Evolutionary conservation across 2,329 filamentous ascomycete species (phyloP).

Genomic region (Fusarium sp.): DNA sequence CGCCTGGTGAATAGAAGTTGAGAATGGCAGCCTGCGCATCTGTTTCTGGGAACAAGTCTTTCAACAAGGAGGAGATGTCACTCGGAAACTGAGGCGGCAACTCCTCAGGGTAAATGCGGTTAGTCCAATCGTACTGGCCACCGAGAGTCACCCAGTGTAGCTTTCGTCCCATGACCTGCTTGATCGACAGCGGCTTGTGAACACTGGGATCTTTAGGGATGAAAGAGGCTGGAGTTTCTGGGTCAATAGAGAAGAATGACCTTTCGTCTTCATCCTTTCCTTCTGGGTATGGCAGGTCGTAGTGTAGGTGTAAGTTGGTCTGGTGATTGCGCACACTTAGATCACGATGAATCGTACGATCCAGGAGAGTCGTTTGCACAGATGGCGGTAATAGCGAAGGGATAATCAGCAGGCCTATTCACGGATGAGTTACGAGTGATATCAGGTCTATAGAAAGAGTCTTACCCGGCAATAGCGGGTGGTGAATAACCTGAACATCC

Average conservation of each 20-base stretch:
- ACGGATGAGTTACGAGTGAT: background rate
- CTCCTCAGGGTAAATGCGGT: constrained; percentile 80
- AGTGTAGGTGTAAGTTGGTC: constrained; percentile 92
- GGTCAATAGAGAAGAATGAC: constrained; percentile 67
- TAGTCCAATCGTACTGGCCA: constrained; percentile 96
- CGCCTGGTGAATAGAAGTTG: constrained; percentile 90
- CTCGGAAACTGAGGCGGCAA: constrained; percentile 76
- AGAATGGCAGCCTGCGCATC: constrained; percentile 89
- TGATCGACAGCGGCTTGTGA: constrained; percentile 79
- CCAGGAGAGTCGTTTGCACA: constrained; percentile 77
- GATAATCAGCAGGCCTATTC: constrained; percentile 80
- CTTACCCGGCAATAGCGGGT: constrained; percentile 75
- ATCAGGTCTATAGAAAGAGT: background rate
- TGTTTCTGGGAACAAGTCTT: constrained; percentile 79
- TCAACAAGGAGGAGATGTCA: constrained; percentile 77
- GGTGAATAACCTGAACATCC: constrained; percentile 68
- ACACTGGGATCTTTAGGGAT: constrained; percentile 75
- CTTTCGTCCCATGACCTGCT: constrained; percentile 79
- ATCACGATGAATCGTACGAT: constrained; percentile 80
- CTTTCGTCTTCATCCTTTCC: constrained; percentile 39
- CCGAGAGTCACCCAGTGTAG: constrained; percentile 95
- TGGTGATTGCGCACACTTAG: constrained; percentile 78
- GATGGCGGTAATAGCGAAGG: constrained; percentile 77
- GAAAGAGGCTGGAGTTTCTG: constrained; percentile 66
- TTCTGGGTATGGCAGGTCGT: constrained; percentile 71